Evolutionary conservation across 139 green algal species (phyloP).

Genomic region (Coelastrella sp.): DNA sequence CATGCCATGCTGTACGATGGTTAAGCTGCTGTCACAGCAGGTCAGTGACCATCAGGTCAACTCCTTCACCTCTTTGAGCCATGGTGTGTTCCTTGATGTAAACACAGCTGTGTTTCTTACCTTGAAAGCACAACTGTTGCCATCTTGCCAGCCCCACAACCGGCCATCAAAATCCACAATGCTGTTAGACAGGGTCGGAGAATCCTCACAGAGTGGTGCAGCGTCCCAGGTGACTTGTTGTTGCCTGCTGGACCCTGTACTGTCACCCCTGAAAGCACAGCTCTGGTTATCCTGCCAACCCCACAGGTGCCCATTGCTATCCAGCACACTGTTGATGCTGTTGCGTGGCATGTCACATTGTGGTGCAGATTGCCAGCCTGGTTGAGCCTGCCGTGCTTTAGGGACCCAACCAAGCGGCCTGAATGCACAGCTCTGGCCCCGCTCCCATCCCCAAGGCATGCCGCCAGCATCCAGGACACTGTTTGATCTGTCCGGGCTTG

Average conservation of each 20-base stretch:
- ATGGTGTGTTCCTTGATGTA: too few species aligned
- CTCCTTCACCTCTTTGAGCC: background rate
- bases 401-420: background rate
- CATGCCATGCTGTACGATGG: too few species aligned
- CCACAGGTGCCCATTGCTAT: background rate
- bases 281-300: constrained; percentile 14
- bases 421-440: background rate
- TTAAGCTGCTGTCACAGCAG: background rate
- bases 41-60: background rate
- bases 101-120: background rate
- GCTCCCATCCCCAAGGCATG: background rate
- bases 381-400: background rate
- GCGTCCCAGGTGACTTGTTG: background rate
- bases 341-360: background rate
- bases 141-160: constrained; percentile 33
- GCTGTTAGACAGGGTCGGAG: constrained; percentile 8
- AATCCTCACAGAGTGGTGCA: background rate
- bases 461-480: background rate
- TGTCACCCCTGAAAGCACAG: constrained; percentile 3
- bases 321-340: background rate
- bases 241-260: background rate
- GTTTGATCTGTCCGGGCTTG: background rate
- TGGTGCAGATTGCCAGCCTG: background rate
- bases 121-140: constrained; percentile 11
- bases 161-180: background rate